These are phyloP conservation scores for Blastobotrys persicus DNA, from an alignment of 1,139 yeast species.

Conservation along the genomic window DNA sequence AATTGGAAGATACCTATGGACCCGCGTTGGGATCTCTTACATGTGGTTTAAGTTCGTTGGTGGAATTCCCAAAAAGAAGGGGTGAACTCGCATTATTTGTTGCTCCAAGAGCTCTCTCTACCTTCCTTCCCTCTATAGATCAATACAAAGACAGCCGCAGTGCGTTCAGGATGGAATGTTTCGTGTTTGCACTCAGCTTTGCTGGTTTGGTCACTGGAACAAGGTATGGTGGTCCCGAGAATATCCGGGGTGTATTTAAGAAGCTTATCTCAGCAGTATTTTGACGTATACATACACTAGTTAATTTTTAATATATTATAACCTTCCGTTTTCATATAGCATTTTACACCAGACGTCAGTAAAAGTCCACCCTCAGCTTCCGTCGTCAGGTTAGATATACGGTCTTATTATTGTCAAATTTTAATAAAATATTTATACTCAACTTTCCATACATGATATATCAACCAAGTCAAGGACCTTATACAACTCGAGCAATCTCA, in stretches of 20 bases:
- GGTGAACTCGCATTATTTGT: slow-evolving; percentile 45
- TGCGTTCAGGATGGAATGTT: slow-evolving; percentile 27
- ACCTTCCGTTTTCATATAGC: background rate
- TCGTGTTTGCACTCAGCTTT: slow-evolving; percentile 39
- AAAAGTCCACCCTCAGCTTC: too few relatives aligned
- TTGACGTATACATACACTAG: slow-evolving; percentile 12
- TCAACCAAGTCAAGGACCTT: slow-evolving; percentile 5
- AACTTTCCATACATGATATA: too few relatives aligned
- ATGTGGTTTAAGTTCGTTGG: slow-evolving; percentile 42
- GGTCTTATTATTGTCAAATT: too few relatives aligned
- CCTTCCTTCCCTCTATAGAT: slow-evolving; percentile 23
- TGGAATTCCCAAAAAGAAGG: slow-evolving; percentile 41
- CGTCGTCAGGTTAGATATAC: too few relatives aligned
- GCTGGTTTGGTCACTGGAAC: slow-evolving; percentile 32
- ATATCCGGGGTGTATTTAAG: slow-evolving; percentile 26
- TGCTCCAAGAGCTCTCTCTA: slow-evolving; percentile 43
- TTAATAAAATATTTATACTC: too few relatives aligned
- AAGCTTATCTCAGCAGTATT: slow-evolving; percentile 24
- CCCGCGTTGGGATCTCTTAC: slow-evolving; percentile 39
- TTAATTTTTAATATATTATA: too few relatives aligned
- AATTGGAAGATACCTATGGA: slow-evolving; percentile 40
- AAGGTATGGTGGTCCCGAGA: slow-evolving; percentile 14
- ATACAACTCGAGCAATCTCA: slow-evolving; percentile 52
- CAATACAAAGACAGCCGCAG: background rate
- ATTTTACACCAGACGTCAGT: slow-evolving; percentile 5